Evolutionary conservation across 495 filamentous ascomycete genomes (phyloP), one percentile per base, ranked within the genome.

Genomic region (Talaromyces ruber): DNA sequence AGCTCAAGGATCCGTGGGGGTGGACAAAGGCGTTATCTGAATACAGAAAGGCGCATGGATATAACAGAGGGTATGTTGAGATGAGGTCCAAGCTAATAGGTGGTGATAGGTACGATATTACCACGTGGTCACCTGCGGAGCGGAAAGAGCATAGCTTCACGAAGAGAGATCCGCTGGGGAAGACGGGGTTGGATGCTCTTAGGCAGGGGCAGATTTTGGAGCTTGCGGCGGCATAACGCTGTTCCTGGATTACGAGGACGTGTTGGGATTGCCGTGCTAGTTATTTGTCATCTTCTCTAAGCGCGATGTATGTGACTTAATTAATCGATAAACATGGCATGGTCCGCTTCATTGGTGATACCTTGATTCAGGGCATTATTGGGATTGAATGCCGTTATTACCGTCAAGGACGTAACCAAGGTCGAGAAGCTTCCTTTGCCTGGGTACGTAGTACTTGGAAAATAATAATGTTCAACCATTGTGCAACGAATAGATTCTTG

Each of bases 61-160:
- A 54, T 25, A 14, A 54, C 6, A 18, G 7, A 52, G 12, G 18
- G 22, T 54, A n/a, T 16, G n/a, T 28, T 28, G 12, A 25, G 6
- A 4, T 2, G 16, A 25, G 24, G 16, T 2, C 11, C 3, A 9
- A 26, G 2, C 6, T 1, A 1, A 64, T 73, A 25, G 71, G 69
- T 1, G 71, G 69, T 6, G 66, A 73, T 59, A n/a, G 12, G 0
- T 61, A 60, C 6, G 71, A 73, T 58, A 67, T 68, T 8, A 70
- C 71, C 14, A 64, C 71, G 4, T 68, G 63, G 63, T 56, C 63
- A 28, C 62, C 51, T 24, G 56, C 58, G 1, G 63, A 66, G 26
- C 66, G 71, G 53, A 69, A 67, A 51, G 61, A 62, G 51, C 16
- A 37, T 9, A 62, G 63, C 18, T 73, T 69, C 30, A 29, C 54